Conservation (phyloP, 305 asterid species). For the Plantago coronopus region DNA sequence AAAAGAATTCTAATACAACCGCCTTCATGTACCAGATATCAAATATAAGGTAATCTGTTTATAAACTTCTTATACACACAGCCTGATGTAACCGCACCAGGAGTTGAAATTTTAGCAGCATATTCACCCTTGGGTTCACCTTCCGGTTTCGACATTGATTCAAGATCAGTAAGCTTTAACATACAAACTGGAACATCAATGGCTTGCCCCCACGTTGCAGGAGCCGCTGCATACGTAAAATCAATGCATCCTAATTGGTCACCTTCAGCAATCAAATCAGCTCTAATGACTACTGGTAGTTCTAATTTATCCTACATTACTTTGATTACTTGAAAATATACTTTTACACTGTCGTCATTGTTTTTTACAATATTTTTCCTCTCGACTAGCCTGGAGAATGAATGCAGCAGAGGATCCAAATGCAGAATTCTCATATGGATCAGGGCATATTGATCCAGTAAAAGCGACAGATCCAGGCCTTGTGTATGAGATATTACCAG, state of each 20-base stretch:
- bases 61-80: slow-evolving; percentile 4
- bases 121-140: slow-evolving; percentile 28
- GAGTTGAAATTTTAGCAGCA: slow-evolving; percentile 41
- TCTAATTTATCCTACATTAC: not conserved
- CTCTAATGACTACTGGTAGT: slow-evolving; percentile 41
- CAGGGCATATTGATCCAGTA: slow-evolving; percentile 36
- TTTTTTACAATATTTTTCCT: not conserved
- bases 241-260: slow-evolving; percentile 39
- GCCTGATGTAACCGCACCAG: slow-evolving; percentile 47
- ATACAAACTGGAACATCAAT: slow-evolving; percentile 37
- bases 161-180: slow-evolving; percentile 20
- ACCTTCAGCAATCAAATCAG: slow-evolving; percentile 40
- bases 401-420: slow-evolving; percentile 18
- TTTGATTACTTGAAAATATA: too few species aligned
- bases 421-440: slow-evolving; percentile 36
- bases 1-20: not conserved
- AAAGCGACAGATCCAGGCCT: slow-evolving; percentile 40
- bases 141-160: not conserved
- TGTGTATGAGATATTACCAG: slow-evolving; percentile 28
- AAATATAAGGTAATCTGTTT: too few species aligned
- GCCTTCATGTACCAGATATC: too few species aligned
- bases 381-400: slow-evolving; percentile 30
- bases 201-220: slow-evolving; percentile 40
- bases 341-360: too few species aligned
- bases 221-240: slow-evolving; percentile 41